Percentiles rank a stretch among this genome's conserved stretches.
phyloP scores from a whole-genome alignment of 1,139 yeast species.

The Scheffersomyces insectosa region DNA sequence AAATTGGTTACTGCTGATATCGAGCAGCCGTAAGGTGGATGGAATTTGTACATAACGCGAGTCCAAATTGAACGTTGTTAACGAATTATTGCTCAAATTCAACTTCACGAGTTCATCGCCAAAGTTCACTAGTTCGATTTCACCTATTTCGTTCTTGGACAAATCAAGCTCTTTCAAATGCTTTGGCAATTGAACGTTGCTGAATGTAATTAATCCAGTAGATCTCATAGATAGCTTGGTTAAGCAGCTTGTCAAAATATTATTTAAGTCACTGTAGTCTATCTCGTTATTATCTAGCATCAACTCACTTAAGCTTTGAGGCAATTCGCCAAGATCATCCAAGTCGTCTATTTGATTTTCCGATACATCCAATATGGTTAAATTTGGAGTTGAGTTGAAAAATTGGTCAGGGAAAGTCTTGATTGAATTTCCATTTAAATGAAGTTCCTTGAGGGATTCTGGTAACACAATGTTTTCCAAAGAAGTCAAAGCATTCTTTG shows the following conservation, averaged over 20 bases:
- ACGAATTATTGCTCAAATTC: conserved; percentile 15
- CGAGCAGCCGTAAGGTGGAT: conserved; percentile 8
- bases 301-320: conserved; percentile 16
- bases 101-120: conserved; percentile 12
- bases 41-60: conserved; percentile 8
- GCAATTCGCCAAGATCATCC: conserved; percentile 26
- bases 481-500: conserved; percentile 15
- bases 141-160: conserved; percentile 20
- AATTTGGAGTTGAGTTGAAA: conserved; percentile 10
- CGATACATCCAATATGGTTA: conserved; percentile 17
- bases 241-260: conserved; percentile 19
- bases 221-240: conserved; percentile 19
- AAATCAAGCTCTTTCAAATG: conserved; percentile 16
- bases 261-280: conserved; percentile 19
- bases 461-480: conserved; percentile 16
- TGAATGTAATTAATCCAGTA: conserved; percentile 22
- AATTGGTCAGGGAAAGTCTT: conserved; percentile 15
- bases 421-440: conserved; percentile 18
- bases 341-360: conserved; percentile 24
- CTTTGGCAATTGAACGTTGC: conserved; percentile 17
- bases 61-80: conserved; percentile 9
- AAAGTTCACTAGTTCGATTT: conserved; percentile 14
- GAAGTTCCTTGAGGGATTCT: conserved; percentile 12
- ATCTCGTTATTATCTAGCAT: conserved; percentile 24
- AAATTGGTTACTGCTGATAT: conserved; percentile 16